Percentiles rank a stretch among this genome's conserved stretches.
Conservation (phyloP, 345 rosid species). For the Eucalyptus decipiens region DNA sequence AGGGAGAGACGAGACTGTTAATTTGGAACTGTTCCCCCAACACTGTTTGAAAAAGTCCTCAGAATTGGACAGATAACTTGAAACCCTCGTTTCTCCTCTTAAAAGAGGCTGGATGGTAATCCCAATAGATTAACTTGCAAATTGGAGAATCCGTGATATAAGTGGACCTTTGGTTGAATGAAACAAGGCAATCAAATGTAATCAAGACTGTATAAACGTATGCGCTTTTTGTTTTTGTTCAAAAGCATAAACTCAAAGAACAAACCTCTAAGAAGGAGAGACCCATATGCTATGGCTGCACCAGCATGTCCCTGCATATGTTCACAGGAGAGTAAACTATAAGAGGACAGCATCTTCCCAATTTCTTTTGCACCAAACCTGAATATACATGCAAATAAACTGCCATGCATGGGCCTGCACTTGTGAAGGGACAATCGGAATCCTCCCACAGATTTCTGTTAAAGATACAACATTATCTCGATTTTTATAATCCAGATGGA, state of each 20-base stretch:
- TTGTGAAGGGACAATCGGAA: not conserved
- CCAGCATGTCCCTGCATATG: slow-evolving; percentile 76
- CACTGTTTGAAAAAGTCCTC: not conserved
- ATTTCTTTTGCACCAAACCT: not conserved
- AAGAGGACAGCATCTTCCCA: not conserved
- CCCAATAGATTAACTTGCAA: not conserved
- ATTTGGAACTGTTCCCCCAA: not conserved
- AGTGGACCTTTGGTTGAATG: not conserved
- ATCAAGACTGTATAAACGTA: not conserved
- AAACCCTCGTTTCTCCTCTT: not conserved
- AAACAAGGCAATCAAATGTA: not conserved
- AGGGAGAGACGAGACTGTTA: not conserved
- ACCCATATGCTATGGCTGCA: slow-evolving; percentile 86
- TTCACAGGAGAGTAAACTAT: not conserved
- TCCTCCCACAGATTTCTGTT: not conserved
- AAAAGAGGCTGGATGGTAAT: not conserved
- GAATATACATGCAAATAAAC: not conserved
- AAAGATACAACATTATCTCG: not conserved
- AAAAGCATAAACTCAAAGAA: not conserved
- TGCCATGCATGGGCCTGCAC: not conserved
- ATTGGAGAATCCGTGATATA: not conserved
- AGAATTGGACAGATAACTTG: not conserved
- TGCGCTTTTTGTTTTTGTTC: not conserved
- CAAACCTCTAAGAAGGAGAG: slow-evolving; percentile 85
- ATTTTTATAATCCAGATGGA: not conserved